Base-by-base conservation (phyloP, 139 green algal genomes). In the Volvox reticuliferus region DNA sequence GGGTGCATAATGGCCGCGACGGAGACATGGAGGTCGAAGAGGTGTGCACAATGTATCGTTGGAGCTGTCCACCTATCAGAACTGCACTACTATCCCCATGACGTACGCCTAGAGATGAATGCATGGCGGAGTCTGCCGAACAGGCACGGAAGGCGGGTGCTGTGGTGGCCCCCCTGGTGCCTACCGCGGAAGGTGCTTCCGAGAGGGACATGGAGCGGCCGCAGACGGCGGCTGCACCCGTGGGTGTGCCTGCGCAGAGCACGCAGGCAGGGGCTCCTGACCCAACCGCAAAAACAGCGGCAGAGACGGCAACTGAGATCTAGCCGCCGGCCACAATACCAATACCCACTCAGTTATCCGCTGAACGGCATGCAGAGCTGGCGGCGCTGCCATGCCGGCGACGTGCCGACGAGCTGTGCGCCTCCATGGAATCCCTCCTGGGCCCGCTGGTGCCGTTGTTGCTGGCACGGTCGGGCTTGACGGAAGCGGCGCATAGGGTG, bases 401-500 rank as follows among this genome's bases (percentile, higher is more conserved):
- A 22, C 21, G 69, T 36, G 86, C 86, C 9, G 82, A 73, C 65
- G 79, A 91, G 84, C 84, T 93, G 35, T 82, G 88, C 28, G 55
- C 37, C 6, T 69, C 77, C 16, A 82, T 95, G 26, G 82, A 79
- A 24, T 71, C 33, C 35, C 67, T 94, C 83, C 92, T 33, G 13
- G 77, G 85, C 14, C n/a, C 69, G 26, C 91, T 95, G 89, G 63
- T 96, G 61, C 93, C 94, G 17, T 63, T 62, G 44, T 77, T 96
- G 79, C 89, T 96, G 90, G 81, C 68, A 6, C 81, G 93, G n/a
- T 67, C 93, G 28, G 89, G 94, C 12, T 92, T 99, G 24, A 94
- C 94, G 17, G 95, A 98, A 19, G 28, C 87, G 1, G 88, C 93
- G 1, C 97, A 98, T 88, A 91, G 93, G 9, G 92, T 91, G 18